Base-by-base conservation (phyloP, 805 yeast species). In the Komagataella kurtzmanii region DNA sequence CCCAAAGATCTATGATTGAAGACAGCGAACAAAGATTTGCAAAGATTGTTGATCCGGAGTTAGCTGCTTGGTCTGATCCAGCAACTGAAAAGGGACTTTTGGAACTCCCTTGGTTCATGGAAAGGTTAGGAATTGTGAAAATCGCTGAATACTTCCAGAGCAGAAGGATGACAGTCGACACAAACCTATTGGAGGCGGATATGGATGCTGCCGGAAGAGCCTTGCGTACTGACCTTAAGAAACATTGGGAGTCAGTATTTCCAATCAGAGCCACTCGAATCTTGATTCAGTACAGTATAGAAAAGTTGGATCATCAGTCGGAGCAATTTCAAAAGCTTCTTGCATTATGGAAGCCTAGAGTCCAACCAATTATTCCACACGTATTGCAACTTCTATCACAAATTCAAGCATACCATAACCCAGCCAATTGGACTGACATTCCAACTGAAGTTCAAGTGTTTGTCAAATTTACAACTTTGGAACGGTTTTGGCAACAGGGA, bases 401-500 rank as follows among this genome's bases (percentile, higher is more conserved):
- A 65, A 85, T 93, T 51, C 96, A 90, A 66, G 88, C 96, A 0
- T 93, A 90, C 61, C 97, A 89, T 64, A 87, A 93, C 60, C 96
- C 98, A 0, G 84, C 74, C 10, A 91, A 91, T 65, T 91, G 99
- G 98, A 72, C 72, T 12, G 86, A 80, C 45, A 71, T 93, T 49
- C 98, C 99, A 0, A 76, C 76, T 2, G 95, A 88, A 52, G 98
- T 93, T 1, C 96, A 88, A 64, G 75, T 91, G 1, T 91, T 95
- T 71, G 96, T 91, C n/a, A 77, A 79, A 56, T 84, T 88, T 59
- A 84, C 95, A 54, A 85, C 95, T 49, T 81, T 83, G 63, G 99
- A 93, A 69, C 74, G 98, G 60, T 93, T 93, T 65, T 93, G 99
- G 99, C 98, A 95, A 62, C 95, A 89, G 54, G 99, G 99, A 17